A percentile compares a stretch with the other conserved stretches of the same genome.
Conservation (phyloP, 495 filamentous ascomycete genomes). For the Penicillium simplicissimum region DNA sequence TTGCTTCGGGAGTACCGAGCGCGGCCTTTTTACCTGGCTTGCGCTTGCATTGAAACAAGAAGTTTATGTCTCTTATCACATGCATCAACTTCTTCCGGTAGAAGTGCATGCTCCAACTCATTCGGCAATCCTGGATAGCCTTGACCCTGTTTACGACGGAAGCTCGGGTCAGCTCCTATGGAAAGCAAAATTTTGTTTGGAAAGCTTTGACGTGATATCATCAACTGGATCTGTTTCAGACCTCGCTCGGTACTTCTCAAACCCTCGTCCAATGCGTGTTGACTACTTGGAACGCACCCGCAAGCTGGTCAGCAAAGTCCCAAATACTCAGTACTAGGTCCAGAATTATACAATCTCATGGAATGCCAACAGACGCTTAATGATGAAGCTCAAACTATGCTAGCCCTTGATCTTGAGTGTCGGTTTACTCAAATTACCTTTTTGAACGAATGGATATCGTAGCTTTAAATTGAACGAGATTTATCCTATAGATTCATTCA, state of each 20-base stretch:
- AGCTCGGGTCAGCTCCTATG: neutral
- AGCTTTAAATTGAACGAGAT: no score
- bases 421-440: no score
- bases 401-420: no score
- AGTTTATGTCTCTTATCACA: neutral
- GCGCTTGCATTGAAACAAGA: neutral
- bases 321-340: no score
- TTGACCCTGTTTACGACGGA: neutral
- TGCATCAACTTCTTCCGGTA: neutral
- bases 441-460: no score
- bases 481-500: no score
- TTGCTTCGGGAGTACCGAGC: neutral
- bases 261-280: neutral
- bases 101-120: neutral
- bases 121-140: neutral
- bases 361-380: no score
- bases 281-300: no score
- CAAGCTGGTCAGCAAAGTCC: no score
- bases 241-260: neutral
- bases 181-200: neutral
- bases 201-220: neutral
- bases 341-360: no score
- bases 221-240: neutral
- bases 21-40: neutral
- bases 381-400: no score